A percentile compares a stretch with the other conserved stretches of the same genome.
These are phyloP conservation scores for Berberis vulgaris DNA, from an alignment of 164 flowering plant species.

Conservation along the genomic window DNA sequence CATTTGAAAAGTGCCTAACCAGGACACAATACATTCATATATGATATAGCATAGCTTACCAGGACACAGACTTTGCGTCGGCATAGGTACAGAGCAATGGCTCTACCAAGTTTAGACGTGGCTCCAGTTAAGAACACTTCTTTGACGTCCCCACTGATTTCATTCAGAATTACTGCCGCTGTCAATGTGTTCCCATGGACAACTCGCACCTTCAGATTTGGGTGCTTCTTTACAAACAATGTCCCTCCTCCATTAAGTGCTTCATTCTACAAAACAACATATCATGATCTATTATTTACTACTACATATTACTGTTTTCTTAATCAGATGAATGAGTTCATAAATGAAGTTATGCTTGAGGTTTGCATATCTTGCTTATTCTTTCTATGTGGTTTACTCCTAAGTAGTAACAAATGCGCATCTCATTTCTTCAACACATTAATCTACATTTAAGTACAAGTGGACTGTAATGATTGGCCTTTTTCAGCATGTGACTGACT, in stretches of 20 bases:
- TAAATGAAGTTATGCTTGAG: no score
- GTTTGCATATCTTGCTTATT: no score
- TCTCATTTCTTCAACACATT: no score
- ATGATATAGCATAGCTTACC: constrained; percentile 25
- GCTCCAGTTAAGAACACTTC: constrained; percentile 91
- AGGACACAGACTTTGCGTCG: constrained; percentile 50
- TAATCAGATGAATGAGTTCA: no score
- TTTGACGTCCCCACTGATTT: constrained; percentile 44
- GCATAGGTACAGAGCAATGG: constrained; percentile 91
- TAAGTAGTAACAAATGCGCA: no score
- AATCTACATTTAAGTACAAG: no score
- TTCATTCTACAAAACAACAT: constrained; percentile 51
- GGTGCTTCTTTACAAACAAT: constrained; percentile 71
- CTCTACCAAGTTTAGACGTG: constrained; percentile 96
- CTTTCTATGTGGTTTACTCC: no score
- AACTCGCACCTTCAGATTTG: constrained; percentile 60
- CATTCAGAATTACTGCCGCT: constrained; percentile 79
- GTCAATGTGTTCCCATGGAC: constrained; percentile 95
- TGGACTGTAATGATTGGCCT: no score
- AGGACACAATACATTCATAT: background rate
- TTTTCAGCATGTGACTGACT: no score
- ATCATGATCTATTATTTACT: background rate
- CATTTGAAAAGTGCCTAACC: background rate
- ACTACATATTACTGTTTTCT: no score
- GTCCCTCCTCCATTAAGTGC: constrained; percentile 88